A percentile compares a stretch with the other conserved stretches of the same genome.
Evolutionary conservation across 768 basidiomycete genomes (phyloP).

Genomic region (Suillus occidentalis): DNA sequence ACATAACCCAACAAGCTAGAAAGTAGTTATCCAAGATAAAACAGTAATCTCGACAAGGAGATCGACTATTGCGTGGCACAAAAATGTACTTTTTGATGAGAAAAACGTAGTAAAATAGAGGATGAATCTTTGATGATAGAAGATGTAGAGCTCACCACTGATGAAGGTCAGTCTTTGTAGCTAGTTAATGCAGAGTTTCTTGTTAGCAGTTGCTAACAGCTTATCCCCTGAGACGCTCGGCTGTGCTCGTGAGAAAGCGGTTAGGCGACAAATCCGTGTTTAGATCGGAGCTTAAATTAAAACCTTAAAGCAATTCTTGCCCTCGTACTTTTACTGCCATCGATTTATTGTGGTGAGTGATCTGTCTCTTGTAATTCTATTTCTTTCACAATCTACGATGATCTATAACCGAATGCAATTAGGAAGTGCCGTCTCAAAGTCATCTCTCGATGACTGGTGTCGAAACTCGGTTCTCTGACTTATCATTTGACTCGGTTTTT

Average conservation of each 20-base stretch:
- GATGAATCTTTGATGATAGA: slow-evolving; percentile 12
- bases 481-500: background rate
- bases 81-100: slow-evolving; percentile 8
- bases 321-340: background rate
- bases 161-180: slow-evolving; percentile 4
- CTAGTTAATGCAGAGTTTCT: slow-evolving; percentile 22
- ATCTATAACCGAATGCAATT: slow-evolving; percentile 35
- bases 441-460: slow-evolving; percentile 26
- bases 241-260: slow-evolving; percentile 37
- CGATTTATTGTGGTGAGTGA: slow-evolving; percentile 20
- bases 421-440: slow-evolving; percentile 39
- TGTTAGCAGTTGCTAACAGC: slow-evolving; percentile 33
- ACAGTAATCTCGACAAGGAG: slow-evolving; percentile 25
- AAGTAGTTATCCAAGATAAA: slow-evolving; percentile 37
- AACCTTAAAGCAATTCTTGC: slow-evolving; percentile 7
- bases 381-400: slow-evolving; percentile 19
- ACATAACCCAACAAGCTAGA: slow-evolving; percentile 26
- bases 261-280: slow-evolving; percentile 28
- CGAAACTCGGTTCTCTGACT: slow-evolving; percentile 36
- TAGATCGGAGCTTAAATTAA: slow-evolving; percentile 29
- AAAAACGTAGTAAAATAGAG: slow-evolving; percentile 17
- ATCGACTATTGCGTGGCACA: slow-evolving; percentile 15
- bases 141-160: slow-evolving; percentile 26
- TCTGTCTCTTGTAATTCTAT: too few relatives aligned
- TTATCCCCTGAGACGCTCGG: slow-evolving; percentile 37